Evolutionary conservation across 225 moss, liverwort and hornwort genomes (phyloP).

Genomic region (Lunularia cruciata): DNA sequence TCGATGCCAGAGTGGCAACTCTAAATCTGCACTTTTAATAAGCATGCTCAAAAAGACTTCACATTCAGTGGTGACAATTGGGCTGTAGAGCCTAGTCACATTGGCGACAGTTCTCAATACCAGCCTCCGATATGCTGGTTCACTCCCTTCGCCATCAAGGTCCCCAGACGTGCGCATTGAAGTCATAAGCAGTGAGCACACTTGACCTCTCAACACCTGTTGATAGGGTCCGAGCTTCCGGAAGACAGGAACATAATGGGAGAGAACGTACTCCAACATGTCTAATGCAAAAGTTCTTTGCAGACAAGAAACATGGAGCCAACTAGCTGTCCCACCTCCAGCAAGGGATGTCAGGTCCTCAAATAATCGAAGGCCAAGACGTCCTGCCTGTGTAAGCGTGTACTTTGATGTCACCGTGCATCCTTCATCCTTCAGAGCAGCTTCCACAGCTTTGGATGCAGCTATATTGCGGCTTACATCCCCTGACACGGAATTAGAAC

Average conservation of each 20-base stretch:
- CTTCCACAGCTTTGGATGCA: constrained; percentile 63
- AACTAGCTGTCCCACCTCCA: constrained; percentile 71
- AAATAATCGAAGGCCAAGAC: constrained; percentile 79
- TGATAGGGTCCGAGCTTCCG: constrained; percentile 75
- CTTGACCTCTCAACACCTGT: constrained; percentile 83
- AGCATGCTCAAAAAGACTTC: constrained; percentile 99
- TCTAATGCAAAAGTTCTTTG: constrained; percentile 87
- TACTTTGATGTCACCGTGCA: constrained; percentile 50
- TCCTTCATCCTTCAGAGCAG: constrained; percentile 61
- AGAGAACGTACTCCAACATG: constrained; percentile 93
- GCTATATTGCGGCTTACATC: constrained; percentile 53
- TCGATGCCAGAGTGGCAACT: constrained; percentile 88
- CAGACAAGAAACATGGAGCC: constrained; percentile 80
- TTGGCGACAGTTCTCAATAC: constrained; percentile 88
- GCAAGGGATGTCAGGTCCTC: constrained; percentile 92
- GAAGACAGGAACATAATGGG: constrained; percentile 86
- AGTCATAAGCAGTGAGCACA: constrained; percentile 95
- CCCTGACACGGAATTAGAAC: constrained; percentile 82
- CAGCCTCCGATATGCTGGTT: constrained; percentile 82
- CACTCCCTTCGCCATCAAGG: constrained; percentile 73
- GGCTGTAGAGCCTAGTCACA: constrained; percentile 86
- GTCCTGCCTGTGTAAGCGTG: constrained; percentile 72
- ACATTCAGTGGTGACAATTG: constrained; percentile 85
- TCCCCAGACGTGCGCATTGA: constrained; percentile 89
- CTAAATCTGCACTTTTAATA: constrained; percentile 88